Percentiles rank a stretch among this genome's conserved stretches.
Evolutionary conservation across 2,329 filamentous ascomycete genomes (phyloP).

Genomic region (Phialophora tarda): DNA sequence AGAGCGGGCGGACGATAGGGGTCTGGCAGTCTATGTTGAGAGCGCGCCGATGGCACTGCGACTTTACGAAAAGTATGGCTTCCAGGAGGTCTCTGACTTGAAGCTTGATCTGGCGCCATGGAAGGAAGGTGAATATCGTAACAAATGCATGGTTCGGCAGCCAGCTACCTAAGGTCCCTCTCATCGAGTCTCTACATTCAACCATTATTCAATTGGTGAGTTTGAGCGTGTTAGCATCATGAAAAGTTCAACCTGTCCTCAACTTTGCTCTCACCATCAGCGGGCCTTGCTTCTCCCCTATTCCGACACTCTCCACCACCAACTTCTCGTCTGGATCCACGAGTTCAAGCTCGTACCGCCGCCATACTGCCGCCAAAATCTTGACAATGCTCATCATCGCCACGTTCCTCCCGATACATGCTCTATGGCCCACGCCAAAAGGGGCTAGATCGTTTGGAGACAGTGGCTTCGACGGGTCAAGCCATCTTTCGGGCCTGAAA

Average conservation of each 20-base stretch:
- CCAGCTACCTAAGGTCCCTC: constrained; percentile 5
- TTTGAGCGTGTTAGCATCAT: constrained; percentile 1
- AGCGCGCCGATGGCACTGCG: constrained; percentile 20
- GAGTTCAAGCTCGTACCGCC: constrained; percentile 18
- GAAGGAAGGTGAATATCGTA: constrained; percentile 28
- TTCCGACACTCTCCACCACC: constrained; percentile 23
- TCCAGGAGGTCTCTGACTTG: constrained; percentile 31
- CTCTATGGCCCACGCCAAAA: constrained; percentile 55
- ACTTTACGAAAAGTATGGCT: constrained; percentile 32
- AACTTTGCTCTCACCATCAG: constrained; percentile 24
- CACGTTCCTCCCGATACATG: constrained; percentile 58
- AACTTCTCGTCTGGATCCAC: constrained; percentile 20
- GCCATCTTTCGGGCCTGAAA: constrained; percentile 58
- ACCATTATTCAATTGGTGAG: background rate
- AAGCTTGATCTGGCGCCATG: constrained; percentile 27
- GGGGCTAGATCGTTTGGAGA: constrained; percentile 51
- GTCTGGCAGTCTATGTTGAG: constrained; percentile 33
- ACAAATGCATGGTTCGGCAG: constrained; percentile 33
- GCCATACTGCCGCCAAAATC: constrained; percentile 21
- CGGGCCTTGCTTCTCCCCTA: constrained; percentile 25
- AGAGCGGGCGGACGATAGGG: constrained; percentile 33
- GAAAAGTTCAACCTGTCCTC: constrained; percentile 8
- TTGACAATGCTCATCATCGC: constrained; percentile 43
- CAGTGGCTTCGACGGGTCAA: constrained; percentile 48
- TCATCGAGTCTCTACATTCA: background rate